Evolutionary conservation across 2,329 filamentous ascomycete species (phyloP).

Genomic region (Nigrospora sphaerica): DNA sequence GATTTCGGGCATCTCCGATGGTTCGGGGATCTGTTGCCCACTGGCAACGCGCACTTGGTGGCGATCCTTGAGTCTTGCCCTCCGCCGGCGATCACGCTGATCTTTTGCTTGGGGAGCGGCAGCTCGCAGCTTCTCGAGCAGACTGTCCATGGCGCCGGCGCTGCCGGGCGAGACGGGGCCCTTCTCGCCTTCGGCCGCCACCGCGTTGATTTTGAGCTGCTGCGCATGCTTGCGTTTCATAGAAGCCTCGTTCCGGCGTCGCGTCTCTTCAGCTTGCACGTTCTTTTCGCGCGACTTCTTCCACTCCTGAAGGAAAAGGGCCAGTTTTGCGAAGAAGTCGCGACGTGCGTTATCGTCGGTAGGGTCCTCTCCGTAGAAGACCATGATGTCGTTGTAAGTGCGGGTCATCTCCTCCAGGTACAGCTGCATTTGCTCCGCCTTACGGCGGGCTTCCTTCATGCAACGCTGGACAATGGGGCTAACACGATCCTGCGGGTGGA

Average conservation of each 20-base stretch:
- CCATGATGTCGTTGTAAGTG: constrained; percentile 91
- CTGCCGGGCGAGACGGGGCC: constrained; percentile 59
- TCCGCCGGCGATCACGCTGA: constrained; percentile 78
- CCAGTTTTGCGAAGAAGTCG: constrained; percentile 93
- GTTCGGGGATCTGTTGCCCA: constrained; percentile 79
- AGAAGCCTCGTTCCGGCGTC: constrained; percentile 79
- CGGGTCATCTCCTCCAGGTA: constrained; percentile 90
- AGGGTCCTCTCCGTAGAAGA: constrained; percentile 92
- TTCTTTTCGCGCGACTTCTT: constrained; percentile 97
- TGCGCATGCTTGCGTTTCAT: constrained; percentile 86
- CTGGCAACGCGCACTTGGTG: constrained; percentile 87
- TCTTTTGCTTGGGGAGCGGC: constrained; percentile 86
- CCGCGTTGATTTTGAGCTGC: constrained; percentile 48
- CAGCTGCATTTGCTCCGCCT: constrained; percentile 90
- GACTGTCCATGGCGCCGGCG: constrained; percentile 89
- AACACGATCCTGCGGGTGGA: constrained; percentile 94
- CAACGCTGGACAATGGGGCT: constrained; percentile 82
- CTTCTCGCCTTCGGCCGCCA: constrained; percentile 29
- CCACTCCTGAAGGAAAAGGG: constrained; percentile 86
- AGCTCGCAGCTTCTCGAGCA: constrained; percentile 89
- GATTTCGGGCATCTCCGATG: constrained; percentile 53
- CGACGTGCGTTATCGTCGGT: constrained; percentile 85
- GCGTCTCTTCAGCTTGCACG: constrained; percentile 69
- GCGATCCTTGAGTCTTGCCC: constrained; percentile 81
- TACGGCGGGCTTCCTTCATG: constrained; percentile 95